Conservation (phyloP, 2,329 filamentous ascomycete species). For the Plenodomus biglobosus region DNA sequence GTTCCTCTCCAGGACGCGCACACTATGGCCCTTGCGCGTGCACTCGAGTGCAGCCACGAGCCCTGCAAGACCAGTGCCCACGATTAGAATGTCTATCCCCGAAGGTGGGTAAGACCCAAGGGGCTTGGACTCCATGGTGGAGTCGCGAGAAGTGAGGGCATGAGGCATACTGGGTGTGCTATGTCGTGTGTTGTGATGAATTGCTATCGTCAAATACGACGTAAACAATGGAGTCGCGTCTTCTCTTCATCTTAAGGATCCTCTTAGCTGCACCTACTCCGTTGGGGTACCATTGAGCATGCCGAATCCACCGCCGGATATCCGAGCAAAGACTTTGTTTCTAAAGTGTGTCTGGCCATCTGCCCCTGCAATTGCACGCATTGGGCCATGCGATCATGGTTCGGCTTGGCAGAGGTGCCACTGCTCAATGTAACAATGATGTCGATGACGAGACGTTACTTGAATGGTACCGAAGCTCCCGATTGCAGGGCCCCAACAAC, state of each 20-base stretch:
- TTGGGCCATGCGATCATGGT: slow-evolving; percentile 14
- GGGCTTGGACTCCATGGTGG: slow-evolving; percentile 51
- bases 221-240: slow-evolving; percentile 3
- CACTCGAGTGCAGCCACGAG: slow-evolving; percentile 45
- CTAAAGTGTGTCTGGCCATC: slow-evolving; percentile 7
- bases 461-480: slow-evolving; percentile 14
- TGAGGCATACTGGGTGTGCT: slow-evolving; percentile 35
- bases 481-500: slow-evolving; percentile 2
- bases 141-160: slow-evolving; percentile 52
- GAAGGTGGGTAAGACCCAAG: slow-evolving; percentile 54
- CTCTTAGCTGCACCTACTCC: slow-evolving; percentile 10
- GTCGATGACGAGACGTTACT: slow-evolving; percentile 11
- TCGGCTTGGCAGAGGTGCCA: slow-evolving; percentile 12
- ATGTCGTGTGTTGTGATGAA: slow-evolving; percentile 2
- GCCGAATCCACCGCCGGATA: slow-evolving; percentile 25
- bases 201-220: slow-evolving; percentile 10
- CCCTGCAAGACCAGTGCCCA: slow-evolving; percentile 45
- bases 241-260: slow-evolving; percentile 18
- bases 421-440: slow-evolving; percentile 12
- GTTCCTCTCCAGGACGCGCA: slow-evolving; percentile 49
- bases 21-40: slow-evolving; percentile 46
- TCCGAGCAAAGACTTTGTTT: slow-evolving; percentile 13
- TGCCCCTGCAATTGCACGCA: slow-evolving; percentile 1
- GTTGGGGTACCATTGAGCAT: slow-evolving; percentile 24
- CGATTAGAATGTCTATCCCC: slow-evolving; percentile 46